Evolutionary conservation across 495 filamentous ascomycete genomes (phyloP).

Genomic region (Penicillium robsamsonii): DNA sequence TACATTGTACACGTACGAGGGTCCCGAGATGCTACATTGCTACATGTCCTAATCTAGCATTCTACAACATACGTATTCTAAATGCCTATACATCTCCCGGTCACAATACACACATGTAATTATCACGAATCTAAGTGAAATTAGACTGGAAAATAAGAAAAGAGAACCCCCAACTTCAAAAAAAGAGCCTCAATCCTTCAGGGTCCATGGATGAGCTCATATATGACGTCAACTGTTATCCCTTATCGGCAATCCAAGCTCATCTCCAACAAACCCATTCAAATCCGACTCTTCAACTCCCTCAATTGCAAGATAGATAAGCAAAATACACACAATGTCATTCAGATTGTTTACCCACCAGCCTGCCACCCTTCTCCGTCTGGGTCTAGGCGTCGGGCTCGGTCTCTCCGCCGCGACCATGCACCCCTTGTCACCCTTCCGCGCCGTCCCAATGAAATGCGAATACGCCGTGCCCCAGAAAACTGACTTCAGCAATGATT

Average conservation of each 20-base stretch:
- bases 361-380: conserved; percentile 31
- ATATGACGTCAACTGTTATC: neutral
- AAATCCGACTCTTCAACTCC: conserved; percentile 1
- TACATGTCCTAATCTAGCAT: neutral
- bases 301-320: neutral
- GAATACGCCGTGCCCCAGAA: conserved; percentile 35
- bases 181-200: neutral
- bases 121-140: neutral
- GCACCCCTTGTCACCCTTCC: conserved; percentile 39
- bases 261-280: neutral
- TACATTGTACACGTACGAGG: neutral
- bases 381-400: conserved; percentile 44
- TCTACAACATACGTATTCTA: neutral
- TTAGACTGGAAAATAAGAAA: neutral
- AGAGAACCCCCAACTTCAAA: neutral
- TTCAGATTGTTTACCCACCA: conserved; percentile 34
- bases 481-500: conserved; percentile 20
- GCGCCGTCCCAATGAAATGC: conserved; percentile 39
- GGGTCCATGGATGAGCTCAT: neutral
- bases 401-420: conserved; percentile 33
- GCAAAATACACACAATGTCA: conserved; percentile 22
- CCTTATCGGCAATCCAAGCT: neutral
- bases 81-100: neutral
- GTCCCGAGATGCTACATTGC: neutral
- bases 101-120: neutral